Base-by-base conservation (phyloP, 306 rosid genomes). In the Vigna unguiculata region DNA sequence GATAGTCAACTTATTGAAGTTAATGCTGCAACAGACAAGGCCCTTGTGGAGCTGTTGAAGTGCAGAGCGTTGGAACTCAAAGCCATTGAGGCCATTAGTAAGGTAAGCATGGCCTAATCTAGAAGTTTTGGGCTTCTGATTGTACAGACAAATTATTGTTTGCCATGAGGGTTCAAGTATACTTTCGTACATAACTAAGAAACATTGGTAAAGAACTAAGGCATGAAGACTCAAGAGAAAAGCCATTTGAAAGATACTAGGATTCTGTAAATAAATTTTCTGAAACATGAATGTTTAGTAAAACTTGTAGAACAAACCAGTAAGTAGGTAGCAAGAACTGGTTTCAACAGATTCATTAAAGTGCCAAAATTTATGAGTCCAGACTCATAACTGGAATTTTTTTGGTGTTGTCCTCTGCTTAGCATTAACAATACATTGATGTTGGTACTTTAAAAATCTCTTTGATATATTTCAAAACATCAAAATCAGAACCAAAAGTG, bases 31-130 rank as follows among this genome's bases (percentile, higher is more conserved):
- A 73, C 43, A 65, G 78, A 84, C 16, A 80, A 87, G 66, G 85
- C 80, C 25, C 69, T 76, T 43, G 63, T 43, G 6, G 89, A 80
- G 85, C 72, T 80, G 21, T 53, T 55, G 16, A 88, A 74, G 66
- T 10, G 86, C 78, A 79, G 65, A 77, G 75, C 74, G 74, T 72
- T 88, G 83, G 96, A 88, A 84, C 55, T 68, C 32, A 80, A 81
- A 74, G 93, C 96, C 38, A 54, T 66, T 13, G 88, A 85, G 51
- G 83, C 88, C 74, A 80, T 90, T 30, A 76, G 77, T 46, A 88
- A 90, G 92, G 97, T 90, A 80, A 38, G 72, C 36, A 62, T 75
- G 53, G 49, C 21, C 6, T 77, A 47, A 15, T 46, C 17, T 25
- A 28, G 36, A 48, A 13, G 45, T 30, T 32, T 64, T 53, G 41